Conservation (phyloP, 2,329 filamentous ascomycete genomes). For the Diaporthe longicolla region DNA sequence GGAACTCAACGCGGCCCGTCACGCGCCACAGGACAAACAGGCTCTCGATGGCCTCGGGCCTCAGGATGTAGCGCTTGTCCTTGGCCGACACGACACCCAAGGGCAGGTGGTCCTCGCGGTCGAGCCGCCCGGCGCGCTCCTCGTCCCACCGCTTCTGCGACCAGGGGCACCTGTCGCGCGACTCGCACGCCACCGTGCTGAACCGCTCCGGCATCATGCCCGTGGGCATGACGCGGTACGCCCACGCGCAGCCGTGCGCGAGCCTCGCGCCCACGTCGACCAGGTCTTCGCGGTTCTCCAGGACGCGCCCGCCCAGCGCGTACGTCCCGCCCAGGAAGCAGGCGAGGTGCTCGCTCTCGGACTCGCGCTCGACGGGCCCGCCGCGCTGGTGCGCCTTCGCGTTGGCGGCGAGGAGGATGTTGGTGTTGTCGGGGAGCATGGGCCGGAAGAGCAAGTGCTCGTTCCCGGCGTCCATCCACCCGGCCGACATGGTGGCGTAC, state of each 20-base stretch:
- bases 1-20: conserved; percentile 62
- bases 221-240: conserved; percentile 68
- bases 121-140: conserved; percentile 42
- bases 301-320: conserved; percentile 74
- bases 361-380: conserved; percentile 52
- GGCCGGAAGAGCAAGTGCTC: conserved; percentile 75
- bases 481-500: conserved; percentile 73
- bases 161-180: conserved; percentile 59
- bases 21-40: conserved; percentile 68
- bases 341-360: conserved; percentile 68
- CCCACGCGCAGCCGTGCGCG: conserved; percentile 74
- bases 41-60: conserved; percentile 53
- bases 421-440: conserved; percentile 68
- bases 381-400: conserved; percentile 45
- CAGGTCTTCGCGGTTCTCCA: conserved; percentile 64
- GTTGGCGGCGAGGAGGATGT: conserved; percentile 73
- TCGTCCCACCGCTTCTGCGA: conserved; percentile 52
- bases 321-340: conserved; percentile 82
- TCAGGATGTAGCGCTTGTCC: conserved; percentile 64
- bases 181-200: conserved; percentile 58
- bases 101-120: conserved; percentile 51
- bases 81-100: conserved; percentile 74
- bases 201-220: conserved; percentile 74
- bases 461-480: conserved; percentile 71
- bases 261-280: conserved; percentile 69